phyloP scores from a whole-genome alignment of 805 yeast genomes.

The Yamadazyma nakazawae region DNA sequence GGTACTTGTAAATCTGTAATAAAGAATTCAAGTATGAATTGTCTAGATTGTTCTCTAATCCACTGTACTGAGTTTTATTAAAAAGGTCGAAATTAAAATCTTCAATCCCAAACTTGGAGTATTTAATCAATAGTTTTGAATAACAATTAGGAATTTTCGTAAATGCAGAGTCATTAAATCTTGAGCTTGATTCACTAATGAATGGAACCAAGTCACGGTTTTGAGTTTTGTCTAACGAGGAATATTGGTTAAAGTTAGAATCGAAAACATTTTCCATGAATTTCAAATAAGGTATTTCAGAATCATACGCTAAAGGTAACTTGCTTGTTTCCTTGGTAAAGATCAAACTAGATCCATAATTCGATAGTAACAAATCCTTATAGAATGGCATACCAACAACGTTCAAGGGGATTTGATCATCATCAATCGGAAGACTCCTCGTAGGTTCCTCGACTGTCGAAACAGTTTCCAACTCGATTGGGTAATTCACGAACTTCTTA shows the following conservation, averaged over 20 bases:
- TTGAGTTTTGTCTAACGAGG: conserved; percentile 12
- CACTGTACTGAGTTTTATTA: conserved; percentile 67
- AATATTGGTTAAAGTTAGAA: conserved; percentile 12
- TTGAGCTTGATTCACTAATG: conserved; percentile 12
- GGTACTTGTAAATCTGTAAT: conserved; percentile 75
- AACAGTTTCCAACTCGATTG: conserved; percentile 27
- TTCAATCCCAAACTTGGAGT: conserved; percentile 87
- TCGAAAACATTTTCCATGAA: conserved; percentile 14
- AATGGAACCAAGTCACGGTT: conserved; percentile 12
- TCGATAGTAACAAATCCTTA: conserved; percentile 69
- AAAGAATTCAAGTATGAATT: conserved; percentile 72
- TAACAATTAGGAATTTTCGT: conserved; percentile 65
- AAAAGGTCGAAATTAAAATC: conserved; percentile 89
- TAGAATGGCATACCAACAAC: conserved; percentile 85
- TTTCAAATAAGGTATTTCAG: conserved; percentile 14
- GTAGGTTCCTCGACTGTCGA: conserved; percentile 43
- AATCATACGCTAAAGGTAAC: conserved; percentile 38
- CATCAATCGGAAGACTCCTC: conserved; percentile 33
- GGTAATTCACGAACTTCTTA: conserved; percentile 34
- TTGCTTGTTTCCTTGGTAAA: conserved; percentile 62
- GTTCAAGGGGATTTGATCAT: conserved; percentile 59
- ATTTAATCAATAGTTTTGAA: conserved; percentile 68
- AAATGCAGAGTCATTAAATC: conserved; percentile 9
- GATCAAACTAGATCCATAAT: conserved; percentile 66
- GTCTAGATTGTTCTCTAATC: conserved; percentile 84